phyloP scores from a whole-genome alignment of 2,329 filamentous ascomycete genomes.

The Cadophora gregata region DNA sequence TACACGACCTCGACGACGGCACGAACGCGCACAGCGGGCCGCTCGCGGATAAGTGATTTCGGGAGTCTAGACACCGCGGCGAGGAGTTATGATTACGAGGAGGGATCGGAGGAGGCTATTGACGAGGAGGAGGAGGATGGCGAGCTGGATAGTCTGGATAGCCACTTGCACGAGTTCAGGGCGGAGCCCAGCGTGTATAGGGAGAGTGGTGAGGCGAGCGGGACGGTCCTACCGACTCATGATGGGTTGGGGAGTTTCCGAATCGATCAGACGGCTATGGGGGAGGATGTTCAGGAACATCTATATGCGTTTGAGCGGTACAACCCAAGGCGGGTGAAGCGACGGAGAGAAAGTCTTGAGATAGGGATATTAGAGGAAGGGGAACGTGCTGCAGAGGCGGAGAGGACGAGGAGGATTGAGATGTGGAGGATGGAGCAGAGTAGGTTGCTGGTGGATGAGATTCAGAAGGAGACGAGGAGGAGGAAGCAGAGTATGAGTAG shows the following conservation, averaged over 20 bases:
- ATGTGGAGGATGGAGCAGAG: conserved; percentile 93
- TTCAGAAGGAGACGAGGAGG: conserved; percentile 82
- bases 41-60: conserved; percentile 79
- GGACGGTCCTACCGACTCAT: conserved; percentile 82
- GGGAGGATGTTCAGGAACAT: conserved; percentile 74
- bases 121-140: conserved; percentile 71
- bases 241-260: conserved; percentile 90
- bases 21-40: conserved; percentile 70
- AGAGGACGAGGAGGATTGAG: conserved; percentile 85
- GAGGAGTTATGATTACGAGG: conserved; percentile 60
- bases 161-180: conserved; percentile 87
- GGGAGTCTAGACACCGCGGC: conserved; percentile 76
- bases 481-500: conserved; percentile 67
- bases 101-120: conserved; percentile 64
- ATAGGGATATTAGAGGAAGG: conserved; percentile 56
- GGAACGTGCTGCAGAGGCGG: conserved; percentile 66
- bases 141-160: conserved; percentile 92
- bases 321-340: conserved; percentile 72
- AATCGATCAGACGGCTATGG: conserved; percentile 61
- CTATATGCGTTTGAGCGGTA: conserved; percentile 88
- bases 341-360: conserved; percentile 59
- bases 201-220: conserved; percentile 32
- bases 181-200: conserved; percentile 54
- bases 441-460: conserved; percentile 81
- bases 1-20: conserved; percentile 69